A percentile compares a stretch with the other conserved stretches of the same genome.
phyloP scores from a whole-genome alignment of 495 filamentous ascomycete species.

The Staphylotrichum longicolle region DNA sequence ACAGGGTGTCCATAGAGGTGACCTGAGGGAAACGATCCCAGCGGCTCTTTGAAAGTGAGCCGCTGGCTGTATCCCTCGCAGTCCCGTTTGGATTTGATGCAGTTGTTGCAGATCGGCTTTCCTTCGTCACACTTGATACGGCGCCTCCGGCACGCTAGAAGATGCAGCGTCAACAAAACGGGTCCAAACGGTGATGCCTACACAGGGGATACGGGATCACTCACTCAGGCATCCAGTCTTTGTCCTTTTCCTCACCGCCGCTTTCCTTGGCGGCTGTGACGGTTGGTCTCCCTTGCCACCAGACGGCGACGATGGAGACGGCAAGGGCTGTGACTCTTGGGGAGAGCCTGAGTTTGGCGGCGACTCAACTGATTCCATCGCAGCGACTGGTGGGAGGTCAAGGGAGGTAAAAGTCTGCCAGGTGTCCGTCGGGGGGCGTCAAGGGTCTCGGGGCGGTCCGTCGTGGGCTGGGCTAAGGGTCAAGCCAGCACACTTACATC shows the following conservation, averaged over 20 bases:
- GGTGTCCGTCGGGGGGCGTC: neutral
- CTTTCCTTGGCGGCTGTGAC: conserved; percentile 35
- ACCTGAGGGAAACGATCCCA: conserved; percentile 53
- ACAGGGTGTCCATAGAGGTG: conserved; percentile 28
- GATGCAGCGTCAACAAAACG: conserved; percentile 21
- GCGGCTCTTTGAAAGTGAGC: conserved; percentile 87
- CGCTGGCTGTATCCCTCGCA: conserved; percentile 95
- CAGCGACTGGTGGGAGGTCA: neutral
- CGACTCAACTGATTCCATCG: conserved; percentile 9
- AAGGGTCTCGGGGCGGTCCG: neutral
- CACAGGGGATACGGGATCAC: conserved; percentile 34
- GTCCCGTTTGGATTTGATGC: conserved; percentile 87
- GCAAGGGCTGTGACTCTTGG: conserved; percentile 19
- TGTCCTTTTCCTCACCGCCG: conserved; percentile 68
- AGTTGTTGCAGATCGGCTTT: conserved; percentile 84
- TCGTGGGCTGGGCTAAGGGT: neutral
- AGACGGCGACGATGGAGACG: conserved; percentile 12
- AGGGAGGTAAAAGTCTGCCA: too few species aligned
- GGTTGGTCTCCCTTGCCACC: conserved; percentile 30
- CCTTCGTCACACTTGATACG: conserved; percentile 98
- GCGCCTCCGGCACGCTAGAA: conserved; percentile 80
- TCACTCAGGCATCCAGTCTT: conserved; percentile 96
- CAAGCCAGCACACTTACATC: neutral
- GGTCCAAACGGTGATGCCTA: neutral
- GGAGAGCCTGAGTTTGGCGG: conserved; percentile 6